Conservation (phyloP, 177 flowering plant genomes). For the Vitis hybrid region DNA sequence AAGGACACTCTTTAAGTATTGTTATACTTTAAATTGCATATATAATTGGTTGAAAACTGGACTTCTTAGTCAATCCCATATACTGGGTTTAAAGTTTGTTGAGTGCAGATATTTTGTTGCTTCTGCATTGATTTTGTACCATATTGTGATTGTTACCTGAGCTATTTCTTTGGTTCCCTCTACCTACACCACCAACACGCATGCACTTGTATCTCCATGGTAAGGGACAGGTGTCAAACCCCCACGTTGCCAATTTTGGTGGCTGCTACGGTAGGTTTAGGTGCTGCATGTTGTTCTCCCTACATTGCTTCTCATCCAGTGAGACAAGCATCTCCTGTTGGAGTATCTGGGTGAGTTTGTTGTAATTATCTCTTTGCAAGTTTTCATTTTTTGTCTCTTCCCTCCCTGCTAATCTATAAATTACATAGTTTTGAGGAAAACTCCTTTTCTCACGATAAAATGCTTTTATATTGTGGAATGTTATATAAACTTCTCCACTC, state of each 20-base stretch:
- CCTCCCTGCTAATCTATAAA: background rate
- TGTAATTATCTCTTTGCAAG: background rate
- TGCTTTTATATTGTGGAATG: too few species aligned
- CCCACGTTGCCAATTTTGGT: background rate
- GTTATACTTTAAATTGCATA: too few species aligned
- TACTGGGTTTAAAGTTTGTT: background rate
- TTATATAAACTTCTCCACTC: too few species aligned
- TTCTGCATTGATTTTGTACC: background rate
- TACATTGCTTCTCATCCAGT: background rate
- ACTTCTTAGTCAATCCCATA: background rate
- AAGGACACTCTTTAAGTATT: too few species aligned
- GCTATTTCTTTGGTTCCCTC: background rate
- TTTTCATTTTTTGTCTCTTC: background rate
- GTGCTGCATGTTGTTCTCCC: background rate
- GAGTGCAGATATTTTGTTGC: background rate
- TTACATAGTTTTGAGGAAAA: background rate
- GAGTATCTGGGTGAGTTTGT: slow-evolving; percentile 1
- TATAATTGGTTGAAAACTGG: too few species aligned
- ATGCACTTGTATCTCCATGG: background rate
- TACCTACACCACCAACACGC: background rate
- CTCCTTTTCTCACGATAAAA: too few species aligned
- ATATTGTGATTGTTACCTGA: background rate
- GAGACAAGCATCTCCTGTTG: background rate
- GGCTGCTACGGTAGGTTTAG: background rate
- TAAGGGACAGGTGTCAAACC: background rate